phyloP scores from a whole-genome alignment of 1,284 basidiomycete species.

The Cutaneotrichosporon cavernicola region DNA sequence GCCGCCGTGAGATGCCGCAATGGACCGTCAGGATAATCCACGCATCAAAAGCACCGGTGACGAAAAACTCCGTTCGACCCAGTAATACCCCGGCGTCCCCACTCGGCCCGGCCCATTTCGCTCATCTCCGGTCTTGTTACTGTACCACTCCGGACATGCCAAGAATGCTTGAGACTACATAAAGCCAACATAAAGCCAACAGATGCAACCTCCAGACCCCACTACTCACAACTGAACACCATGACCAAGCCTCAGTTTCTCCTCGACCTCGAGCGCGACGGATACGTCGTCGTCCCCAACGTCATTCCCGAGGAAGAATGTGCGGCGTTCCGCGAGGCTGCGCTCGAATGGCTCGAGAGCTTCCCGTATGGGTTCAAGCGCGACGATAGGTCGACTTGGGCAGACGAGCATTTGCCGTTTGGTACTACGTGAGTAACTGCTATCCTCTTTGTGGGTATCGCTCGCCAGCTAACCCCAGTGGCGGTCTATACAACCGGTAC shows the following conservation, averaged over 20 bases:
- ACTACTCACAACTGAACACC: neutral
- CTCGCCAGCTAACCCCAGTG: constrained; percentile 18
- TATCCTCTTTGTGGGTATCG: no score
- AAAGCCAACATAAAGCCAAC: no score
- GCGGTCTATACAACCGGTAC: constrained; percentile 37
- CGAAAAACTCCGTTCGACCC: no score
- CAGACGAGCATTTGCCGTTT: constrained; percentile 37
- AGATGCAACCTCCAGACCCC: no score
- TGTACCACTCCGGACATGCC: no score
- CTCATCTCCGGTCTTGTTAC: no score
- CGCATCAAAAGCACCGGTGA: no score
- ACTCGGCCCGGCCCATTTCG: no score
- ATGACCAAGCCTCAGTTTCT: constrained; percentile 31
- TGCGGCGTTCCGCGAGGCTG: constrained; percentile 24
- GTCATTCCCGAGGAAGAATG: constrained; percentile 23
- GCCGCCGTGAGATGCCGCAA: no score
- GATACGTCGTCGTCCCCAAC: constrained; percentile 30
- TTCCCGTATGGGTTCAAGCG: constrained; percentile 43
- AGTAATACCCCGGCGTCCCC: no score
- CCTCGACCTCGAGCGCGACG: constrained; percentile 29
- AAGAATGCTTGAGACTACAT: no score
- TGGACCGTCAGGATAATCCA: no score
- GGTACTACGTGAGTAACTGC: constrained; percentile 32
- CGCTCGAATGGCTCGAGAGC: constrained; percentile 32
- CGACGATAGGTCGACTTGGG: constrained; percentile 42